Conservation (phyloP, 257 asterid species). For the Solanum virginianum region DNA sequence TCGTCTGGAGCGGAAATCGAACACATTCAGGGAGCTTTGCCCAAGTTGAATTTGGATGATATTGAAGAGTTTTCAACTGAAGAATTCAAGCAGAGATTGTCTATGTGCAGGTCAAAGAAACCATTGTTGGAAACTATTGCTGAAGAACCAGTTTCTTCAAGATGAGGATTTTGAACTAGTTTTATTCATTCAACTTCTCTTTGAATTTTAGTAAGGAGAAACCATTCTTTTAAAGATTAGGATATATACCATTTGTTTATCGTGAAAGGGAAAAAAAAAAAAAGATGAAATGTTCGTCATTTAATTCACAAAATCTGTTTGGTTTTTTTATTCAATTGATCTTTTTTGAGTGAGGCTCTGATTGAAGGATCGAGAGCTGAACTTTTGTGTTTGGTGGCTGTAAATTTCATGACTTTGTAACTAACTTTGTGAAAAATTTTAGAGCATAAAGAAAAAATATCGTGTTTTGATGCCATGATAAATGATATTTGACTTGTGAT, state of each 20-base stretch:
- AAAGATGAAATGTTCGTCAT: not conserved
- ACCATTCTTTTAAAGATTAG: not conserved
- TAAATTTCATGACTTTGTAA: not conserved
- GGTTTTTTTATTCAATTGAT: not conserved
- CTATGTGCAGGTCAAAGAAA: constrained; percentile 69
- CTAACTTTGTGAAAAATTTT: not conserved
- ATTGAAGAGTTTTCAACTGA: constrained; percentile 42
- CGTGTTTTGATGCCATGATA: not conserved
- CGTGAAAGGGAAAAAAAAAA: not conserved
- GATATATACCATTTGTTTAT: not conserved
- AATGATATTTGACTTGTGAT: too few relatives aligned
- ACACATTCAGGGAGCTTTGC: not conserved
- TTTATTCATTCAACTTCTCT: not conserved
- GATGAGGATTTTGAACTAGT: constrained; percentile 2
- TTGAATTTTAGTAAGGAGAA: not conserved
- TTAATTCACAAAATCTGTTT: not conserved
- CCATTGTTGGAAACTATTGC: constrained; percentile 78
- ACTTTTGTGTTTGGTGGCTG: not conserved
- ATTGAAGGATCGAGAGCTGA: not conserved
- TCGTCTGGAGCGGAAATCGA: not conserved
- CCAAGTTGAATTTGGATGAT: constrained; percentile 51
- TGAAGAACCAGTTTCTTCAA: constrained; percentile 40
- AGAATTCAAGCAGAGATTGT: constrained; percentile 44
- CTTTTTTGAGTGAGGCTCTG: not conserved
- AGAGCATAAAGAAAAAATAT: not conserved